These are phyloP conservation scores for Nasturtium officinale DNA, from an alignment of 345 rosid genomes.

Conservation along the genomic window DNA sequence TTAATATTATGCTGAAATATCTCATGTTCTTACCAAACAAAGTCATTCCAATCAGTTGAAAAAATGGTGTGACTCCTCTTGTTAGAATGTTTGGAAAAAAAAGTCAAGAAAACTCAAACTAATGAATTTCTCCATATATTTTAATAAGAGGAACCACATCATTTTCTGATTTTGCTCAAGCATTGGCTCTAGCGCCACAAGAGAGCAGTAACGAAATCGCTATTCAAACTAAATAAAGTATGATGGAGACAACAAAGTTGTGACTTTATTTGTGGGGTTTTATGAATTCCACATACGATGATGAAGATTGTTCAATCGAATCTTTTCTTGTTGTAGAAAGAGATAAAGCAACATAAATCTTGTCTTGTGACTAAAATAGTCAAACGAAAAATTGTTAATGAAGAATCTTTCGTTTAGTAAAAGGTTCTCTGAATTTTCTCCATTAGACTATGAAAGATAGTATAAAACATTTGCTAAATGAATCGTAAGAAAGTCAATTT, in stretches of 20 bases:
- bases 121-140: slow-evolving; percentile 2
- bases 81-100: slow-evolving; percentile 55
- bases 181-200: slow-evolving; percentile 33
- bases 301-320: too few species aligned
- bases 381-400: too few species aligned
- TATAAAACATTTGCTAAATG: not conserved
- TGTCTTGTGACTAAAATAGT: too few species aligned
- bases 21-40: slow-evolving; percentile 53
- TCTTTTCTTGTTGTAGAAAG: too few species aligned
- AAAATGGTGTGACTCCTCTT: slow-evolving; percentile 66
- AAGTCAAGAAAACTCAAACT: slow-evolving; percentile 44
- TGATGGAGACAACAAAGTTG: too few species aligned
- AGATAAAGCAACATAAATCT: too few species aligned
- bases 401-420: too few species aligned
- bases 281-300: too few species aligned
- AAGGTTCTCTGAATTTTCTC: not conserved
- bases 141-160: too few species aligned
- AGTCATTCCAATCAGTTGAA: slow-evolving; percentile 50
- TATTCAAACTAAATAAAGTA: too few species aligned
- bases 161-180: slow-evolving; percentile 37
- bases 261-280: too few species aligned
- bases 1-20: slow-evolving; percentile 59
- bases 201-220: slow-evolving; percentile 20
- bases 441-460: not conserved
- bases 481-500: slow-evolving; percentile 19